Percentiles rank a stretch among this genome's conserved stretches.
Evolutionary conservation across 129 eudicot genomes (phyloP).

Genomic region (Flaveria ramosissima): DNA sequence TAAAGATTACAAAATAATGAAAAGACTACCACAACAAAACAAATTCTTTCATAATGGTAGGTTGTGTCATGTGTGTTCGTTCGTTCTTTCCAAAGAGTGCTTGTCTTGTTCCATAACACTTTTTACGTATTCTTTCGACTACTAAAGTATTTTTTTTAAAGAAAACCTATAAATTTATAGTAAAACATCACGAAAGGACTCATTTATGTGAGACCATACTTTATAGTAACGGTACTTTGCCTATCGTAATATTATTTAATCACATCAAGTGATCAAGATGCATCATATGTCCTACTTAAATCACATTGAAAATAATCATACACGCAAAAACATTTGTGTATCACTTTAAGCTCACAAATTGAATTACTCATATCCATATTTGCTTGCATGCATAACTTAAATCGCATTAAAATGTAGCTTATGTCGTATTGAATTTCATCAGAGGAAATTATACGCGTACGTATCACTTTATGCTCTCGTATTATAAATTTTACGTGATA

Average conservation of each 20-base stretch:
- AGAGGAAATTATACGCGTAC: neutral
- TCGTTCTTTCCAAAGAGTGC: slow-evolving; percentile 27
- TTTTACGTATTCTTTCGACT: neutral
- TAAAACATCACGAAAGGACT: too few relatives aligned
- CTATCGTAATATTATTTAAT: neutral
- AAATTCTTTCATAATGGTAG: slow-evolving; percentile 26
- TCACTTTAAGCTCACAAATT: neutral
- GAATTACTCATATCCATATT: neutral
- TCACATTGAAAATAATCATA: neutral
- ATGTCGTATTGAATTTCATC: neutral
- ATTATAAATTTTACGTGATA: neutral
- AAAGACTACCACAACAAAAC: slow-evolving; percentile 15
- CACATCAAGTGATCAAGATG: neutral
- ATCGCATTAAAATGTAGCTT: neutral
- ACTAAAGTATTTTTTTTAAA: too few relatives aligned
- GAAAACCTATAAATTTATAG: too few relatives aligned
- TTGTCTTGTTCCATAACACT: slow-evolving; percentile 15
- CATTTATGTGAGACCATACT: neutral
- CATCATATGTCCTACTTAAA: neutral
- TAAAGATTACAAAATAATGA: slow-evolving; percentile 6
- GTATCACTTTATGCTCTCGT: neutral
- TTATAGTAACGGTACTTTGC: neutral
- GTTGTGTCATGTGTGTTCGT: slow-evolving; percentile 16
- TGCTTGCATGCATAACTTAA: too few relatives aligned
- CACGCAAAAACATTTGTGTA: neutral